Conservation (phyloP, 306 rosid species). For the Acmispon strigosus region DNA sequence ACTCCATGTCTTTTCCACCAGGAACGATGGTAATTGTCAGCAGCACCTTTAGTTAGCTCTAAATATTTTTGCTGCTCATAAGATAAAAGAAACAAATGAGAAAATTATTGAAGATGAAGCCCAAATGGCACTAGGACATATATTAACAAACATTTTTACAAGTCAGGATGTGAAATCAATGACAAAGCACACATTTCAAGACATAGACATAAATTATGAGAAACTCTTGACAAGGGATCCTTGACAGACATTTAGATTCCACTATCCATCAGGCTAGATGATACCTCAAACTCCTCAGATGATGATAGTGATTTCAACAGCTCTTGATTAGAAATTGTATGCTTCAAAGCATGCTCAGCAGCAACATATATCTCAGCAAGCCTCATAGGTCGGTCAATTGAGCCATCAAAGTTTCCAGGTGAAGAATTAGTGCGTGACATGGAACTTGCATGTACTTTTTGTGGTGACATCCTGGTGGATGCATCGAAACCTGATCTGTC, state of each 20-base stretch:
- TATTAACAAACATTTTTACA: background rate
- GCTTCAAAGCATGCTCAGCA: constrained; percentile 80
- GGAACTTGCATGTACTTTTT: constrained; percentile 49
- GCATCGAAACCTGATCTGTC: constrained; percentile 86
- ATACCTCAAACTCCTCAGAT: constrained; percentile 88
- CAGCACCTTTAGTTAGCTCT: constrained; percentile 94
- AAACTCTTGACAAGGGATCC: constrained; percentile 10
- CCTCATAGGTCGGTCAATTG: constrained; percentile 91
- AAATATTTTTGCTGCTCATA: constrained; percentile 79
- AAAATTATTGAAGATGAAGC: constrained; percentile 18
- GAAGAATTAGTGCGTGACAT: constrained; percentile 92
- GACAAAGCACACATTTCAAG: background rate
- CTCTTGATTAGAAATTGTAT: constrained; percentile 57
- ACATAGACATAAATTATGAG: constrained; percentile 15
- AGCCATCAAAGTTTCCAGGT: constrained; percentile 76
- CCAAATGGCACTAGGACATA: background rate
- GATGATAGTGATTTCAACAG: constrained; percentile 69
- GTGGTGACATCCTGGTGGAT: constrained; percentile 55
- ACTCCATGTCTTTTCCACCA: constrained; percentile 99
- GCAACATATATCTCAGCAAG: constrained; percentile 95
- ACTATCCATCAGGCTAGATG: constrained; percentile 6
- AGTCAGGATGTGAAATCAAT: background rate
- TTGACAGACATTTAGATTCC: background rate
- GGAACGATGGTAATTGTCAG: constrained; percentile 83
- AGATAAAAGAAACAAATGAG: constrained; percentile 1